phyloP scores from a whole-genome alignment of 495 filamentous ascomycete species.

The Physcia stellaris region DNA sequence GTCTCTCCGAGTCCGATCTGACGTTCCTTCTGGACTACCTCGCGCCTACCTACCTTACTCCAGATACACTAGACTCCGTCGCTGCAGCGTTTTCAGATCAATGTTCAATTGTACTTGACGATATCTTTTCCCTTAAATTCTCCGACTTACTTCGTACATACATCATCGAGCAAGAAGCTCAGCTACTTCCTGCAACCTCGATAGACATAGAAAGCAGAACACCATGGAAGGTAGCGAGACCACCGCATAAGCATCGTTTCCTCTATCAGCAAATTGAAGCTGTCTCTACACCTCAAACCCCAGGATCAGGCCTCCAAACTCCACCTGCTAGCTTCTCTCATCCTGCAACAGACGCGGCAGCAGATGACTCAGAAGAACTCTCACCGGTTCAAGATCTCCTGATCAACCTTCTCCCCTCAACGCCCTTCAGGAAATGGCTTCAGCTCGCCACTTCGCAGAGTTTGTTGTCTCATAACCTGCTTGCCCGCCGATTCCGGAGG shows the following conservation, averaged over 20 bases:
- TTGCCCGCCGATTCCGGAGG: constrained; percentile 72
- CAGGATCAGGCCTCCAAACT: too few relatives aligned
- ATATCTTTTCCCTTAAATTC: constrained; percentile 68
- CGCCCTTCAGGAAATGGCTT: constrained; percentile 86
- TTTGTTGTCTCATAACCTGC: constrained; percentile 46
- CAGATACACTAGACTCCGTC: constrained; percentile 77
- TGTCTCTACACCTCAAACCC: too few relatives aligned
- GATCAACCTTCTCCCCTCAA: constrained; percentile 64
- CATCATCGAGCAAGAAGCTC: constrained; percentile 49
- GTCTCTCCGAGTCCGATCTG: constrained; percentile 61
- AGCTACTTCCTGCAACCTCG: constrained; percentile 25
- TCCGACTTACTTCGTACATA: constrained; percentile 50
- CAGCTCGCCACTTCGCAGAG: constrained; percentile 58
- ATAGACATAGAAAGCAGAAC: constrained; percentile 43
- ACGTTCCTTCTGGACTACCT: constrained; percentile 84
- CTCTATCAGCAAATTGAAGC: constrained; percentile 70
- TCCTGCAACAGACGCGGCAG: constrained; percentile 17
- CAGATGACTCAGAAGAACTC: constrained; percentile 11
- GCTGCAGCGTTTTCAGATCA: constrained; percentile 65
- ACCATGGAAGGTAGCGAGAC: constrained; percentile 61
- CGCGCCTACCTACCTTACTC: constrained; percentile 80
- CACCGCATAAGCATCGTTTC: constrained; percentile 92
- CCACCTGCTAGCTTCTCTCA: too few relatives aligned
- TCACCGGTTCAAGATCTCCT: constrained; percentile 64
- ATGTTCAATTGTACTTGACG: constrained; percentile 64